Conservation (phyloP, 2,329 filamentous ascomycete species). For the Monilinia polystroma region DNA sequence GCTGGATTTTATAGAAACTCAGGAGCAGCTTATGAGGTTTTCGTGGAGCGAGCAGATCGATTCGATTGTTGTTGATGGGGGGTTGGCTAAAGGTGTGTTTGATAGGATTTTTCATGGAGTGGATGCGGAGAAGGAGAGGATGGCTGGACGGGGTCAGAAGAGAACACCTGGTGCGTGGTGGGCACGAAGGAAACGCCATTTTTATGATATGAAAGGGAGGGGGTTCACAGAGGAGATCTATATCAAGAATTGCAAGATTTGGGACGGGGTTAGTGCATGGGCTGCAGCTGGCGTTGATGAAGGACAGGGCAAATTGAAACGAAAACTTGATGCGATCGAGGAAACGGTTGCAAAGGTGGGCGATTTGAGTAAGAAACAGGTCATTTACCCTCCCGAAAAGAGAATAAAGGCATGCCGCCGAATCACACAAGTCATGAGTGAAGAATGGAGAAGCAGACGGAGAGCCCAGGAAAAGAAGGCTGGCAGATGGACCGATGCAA, state of each 20-base stretch:
- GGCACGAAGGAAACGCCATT: slow-evolving; percentile 24
- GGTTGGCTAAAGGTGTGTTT: slow-evolving; percentile 26
- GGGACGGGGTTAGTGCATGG: slow-evolving; percentile 16
- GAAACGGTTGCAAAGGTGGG: not conserved
- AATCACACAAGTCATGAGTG: slow-evolving; percentile 27
- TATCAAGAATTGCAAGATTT: slow-evolving; percentile 12
- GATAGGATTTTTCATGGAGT: slow-evolving; percentile 27
- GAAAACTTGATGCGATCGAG: slow-evolving; percentile 3
- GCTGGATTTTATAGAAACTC: not conserved
- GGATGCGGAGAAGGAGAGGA: slow-evolving; percentile 10
- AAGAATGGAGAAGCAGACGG: slow-evolving; percentile 28
- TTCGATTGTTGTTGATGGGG: slow-evolving; percentile 24
- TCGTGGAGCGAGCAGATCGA: slow-evolving; percentile 25
- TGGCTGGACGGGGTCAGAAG: slow-evolving; percentile 13
- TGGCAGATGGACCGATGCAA: slow-evolving; percentile 34
- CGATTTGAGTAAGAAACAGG: slow-evolving; percentile 3
- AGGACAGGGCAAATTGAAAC: slow-evolving; percentile 1
- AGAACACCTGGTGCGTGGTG: slow-evolving; percentile 29
- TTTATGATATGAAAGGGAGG: slow-evolving; percentile 24
- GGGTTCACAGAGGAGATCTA: slow-evolving; percentile 25
- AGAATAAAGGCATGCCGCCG: slow-evolving; percentile 26
- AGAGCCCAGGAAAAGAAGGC: slow-evolving; percentile 33
- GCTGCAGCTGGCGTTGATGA: not conserved
- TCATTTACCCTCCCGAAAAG: not conserved
- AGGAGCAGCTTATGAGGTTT: slow-evolving; percentile 9